Evolutionary conservation across 768 basidiomycete species (phyloP).

Genomic region (Tulasnella sp.): DNA sequence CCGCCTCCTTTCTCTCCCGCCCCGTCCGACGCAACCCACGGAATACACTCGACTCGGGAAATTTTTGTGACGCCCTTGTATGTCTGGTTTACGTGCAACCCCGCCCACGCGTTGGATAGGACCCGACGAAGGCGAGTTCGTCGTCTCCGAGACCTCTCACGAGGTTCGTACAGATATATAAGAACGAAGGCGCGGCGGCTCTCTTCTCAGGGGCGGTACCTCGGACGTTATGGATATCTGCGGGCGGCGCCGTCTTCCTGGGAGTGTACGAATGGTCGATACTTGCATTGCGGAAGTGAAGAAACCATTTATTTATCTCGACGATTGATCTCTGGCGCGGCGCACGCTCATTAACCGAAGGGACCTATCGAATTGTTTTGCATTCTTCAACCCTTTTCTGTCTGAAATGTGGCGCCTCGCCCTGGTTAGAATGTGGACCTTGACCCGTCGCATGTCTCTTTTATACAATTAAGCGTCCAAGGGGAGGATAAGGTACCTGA

Average conservation of each 20-base stretch:
- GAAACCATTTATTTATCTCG: neutral
- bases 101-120: neutral
- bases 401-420: too few species aligned
- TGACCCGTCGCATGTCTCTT: too few species aligned
- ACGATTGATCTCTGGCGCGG: too few species aligned
- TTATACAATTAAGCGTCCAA: too few species aligned
- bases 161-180: slow-evolving; percentile 55
- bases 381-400: too few species aligned
- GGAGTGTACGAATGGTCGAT: slow-evolving; percentile 84
- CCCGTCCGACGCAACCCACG: too few species aligned
- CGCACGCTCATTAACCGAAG: too few species aligned
- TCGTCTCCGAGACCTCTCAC: slow-evolving; percentile 42
- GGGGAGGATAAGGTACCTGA: too few species aligned
- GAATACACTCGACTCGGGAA: too few species aligned
- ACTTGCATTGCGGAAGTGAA: neutral
- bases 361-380: too few species aligned
- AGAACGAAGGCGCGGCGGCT: slow-evolving; percentile 54
- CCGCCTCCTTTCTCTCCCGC: neutral
- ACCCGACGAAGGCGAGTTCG: too few species aligned
- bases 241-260: slow-evolving; percentile 92
- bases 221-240: slow-evolving; percentile 90
- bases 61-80: neutral
- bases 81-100: neutral
- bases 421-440: too few species aligned
- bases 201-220: slow-evolving; percentile 83